A percentile compares a stretch with the other conserved stretches of the same genome.
phyloP scores from a whole-genome alignment of 148 eudicot genomes.

The Hydrangea macrophylla region DNA sequence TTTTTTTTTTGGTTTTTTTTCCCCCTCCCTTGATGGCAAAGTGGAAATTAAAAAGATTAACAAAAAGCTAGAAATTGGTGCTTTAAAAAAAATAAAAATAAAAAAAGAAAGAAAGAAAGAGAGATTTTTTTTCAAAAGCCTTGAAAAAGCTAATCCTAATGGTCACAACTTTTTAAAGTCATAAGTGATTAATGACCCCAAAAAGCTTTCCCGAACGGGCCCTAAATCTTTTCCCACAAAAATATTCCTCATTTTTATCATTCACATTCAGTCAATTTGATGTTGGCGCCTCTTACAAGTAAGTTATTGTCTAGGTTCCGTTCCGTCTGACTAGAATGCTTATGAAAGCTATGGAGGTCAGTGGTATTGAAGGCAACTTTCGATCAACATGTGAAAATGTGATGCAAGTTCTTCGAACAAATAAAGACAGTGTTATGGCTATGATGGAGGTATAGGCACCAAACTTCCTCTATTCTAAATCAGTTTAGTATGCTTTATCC shows the following conservation, averaged over 20 bases:
- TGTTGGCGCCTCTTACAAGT: not conserved
- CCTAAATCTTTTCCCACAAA: not conserved
- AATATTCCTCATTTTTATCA: not conserved
- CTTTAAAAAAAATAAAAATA: too few species aligned
- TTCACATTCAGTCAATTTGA: not conserved
- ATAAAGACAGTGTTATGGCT: slow-evolving; percentile 99
- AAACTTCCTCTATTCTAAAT: not conserved
- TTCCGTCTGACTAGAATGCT: slow-evolving; percentile 99
- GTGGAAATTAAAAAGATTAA: too few species aligned
- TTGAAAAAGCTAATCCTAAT: too few species aligned
- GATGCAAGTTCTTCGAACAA: slow-evolving; percentile 92
- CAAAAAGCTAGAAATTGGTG: too few species aligned
- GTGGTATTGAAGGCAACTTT: slow-evolving; percentile 97
- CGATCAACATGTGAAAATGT: slow-evolving; percentile 98
- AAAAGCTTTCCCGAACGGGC: too few species aligned
- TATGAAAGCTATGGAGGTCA: slow-evolving; percentile 99
- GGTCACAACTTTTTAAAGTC: too few species aligned
- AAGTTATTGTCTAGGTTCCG: slow-evolving; percentile 62
- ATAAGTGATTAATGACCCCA: too few species aligned
- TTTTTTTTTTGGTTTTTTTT: too few species aligned
- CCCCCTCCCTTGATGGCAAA: too few species aligned
- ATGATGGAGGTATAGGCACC: slow-evolving; percentile 91
- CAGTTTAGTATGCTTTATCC: not conserved
- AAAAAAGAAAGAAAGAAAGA: too few species aligned
- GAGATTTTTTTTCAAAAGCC: too few species aligned